These are phyloP conservation scores for Suillus placidus DNA, from an alignment of 768 basidiomycete genomes.

Conservation along the genomic window DNA sequence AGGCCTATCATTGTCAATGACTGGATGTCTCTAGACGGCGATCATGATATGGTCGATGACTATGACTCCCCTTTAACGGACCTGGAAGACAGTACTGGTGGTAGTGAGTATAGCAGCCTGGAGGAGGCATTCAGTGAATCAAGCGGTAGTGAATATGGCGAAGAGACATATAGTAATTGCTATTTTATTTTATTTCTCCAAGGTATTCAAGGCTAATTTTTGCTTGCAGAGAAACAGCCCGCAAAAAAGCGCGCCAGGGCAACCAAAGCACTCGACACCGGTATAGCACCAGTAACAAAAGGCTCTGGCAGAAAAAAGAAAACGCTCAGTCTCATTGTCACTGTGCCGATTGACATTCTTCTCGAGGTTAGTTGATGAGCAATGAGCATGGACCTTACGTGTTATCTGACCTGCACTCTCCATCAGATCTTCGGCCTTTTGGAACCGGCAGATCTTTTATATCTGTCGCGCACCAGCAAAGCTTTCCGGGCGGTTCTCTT, in stretches of 20 bases:
- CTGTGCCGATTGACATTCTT: slow-evolving; percentile 32
- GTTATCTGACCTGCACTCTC: not conserved
- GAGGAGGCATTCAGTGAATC: not conserved
- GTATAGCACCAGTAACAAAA: not conserved
- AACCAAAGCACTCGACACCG: not conserved
- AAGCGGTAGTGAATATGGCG: slow-evolving; percentile 4
- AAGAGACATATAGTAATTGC: not conserved
- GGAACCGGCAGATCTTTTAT: slow-evolving; percentile 34
- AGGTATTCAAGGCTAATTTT: not conserved
- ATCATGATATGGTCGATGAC: not conserved
- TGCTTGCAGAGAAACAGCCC: slow-evolving; percentile 1
- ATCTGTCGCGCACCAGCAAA: slow-evolving; percentile 32
- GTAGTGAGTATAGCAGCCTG: not conserved
- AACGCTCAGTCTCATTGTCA: slow-evolving; percentile 16
- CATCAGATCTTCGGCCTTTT: slow-evolving; percentile 32
- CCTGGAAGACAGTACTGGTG: not conserved
- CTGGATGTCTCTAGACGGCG: not conserved
- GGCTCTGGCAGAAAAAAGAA: slow-evolving; percentile 5
- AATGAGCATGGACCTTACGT: not conserved
- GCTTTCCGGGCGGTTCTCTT: slow-evolving; percentile 30
- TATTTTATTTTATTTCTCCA: not conserved
- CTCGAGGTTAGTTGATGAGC: slow-evolving; percentile 24
- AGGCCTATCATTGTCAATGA: not conserved
- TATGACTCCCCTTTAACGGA: slow-evolving; percentile 7
- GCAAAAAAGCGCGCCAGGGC: not conserved